phyloP scores from a whole-genome alignment of 768 basidiomycete genomes.

The Pluteus cervinus region DNA sequence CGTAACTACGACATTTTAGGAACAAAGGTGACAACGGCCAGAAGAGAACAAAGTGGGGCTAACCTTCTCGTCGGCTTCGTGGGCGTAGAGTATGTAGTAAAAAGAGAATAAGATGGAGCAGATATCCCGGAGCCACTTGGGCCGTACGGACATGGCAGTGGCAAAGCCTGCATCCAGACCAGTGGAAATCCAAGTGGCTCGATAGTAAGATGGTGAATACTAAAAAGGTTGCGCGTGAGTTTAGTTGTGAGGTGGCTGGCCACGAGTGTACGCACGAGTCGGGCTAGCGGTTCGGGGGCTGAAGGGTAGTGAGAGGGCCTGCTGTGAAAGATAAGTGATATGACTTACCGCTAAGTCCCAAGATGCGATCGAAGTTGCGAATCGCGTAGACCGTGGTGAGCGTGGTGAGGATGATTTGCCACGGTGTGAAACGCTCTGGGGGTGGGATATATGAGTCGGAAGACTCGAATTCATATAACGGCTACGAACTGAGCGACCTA shows the following conservation, averaged over 20 bases:
- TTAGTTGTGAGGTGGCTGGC: not conserved
- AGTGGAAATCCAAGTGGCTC: conserved; percentile 91
- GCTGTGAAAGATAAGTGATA: conserved; percentile 3
- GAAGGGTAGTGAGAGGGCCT: conserved; percentile 8
- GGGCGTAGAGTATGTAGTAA: conserved; percentile 85
- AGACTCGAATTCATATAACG: not conserved
- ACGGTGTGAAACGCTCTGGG: conserved; percentile 85
- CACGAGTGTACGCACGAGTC: conserved; percentile 51
- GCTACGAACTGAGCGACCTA: conserved; percentile 51
- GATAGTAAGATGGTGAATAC: conserved; percentile 92
- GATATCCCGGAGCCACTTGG: conserved; percentile 87
- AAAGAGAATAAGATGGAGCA: conserved; percentile 78
- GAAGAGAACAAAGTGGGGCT: not conserved
- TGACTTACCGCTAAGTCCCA: conserved; percentile 72
- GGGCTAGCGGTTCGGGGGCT: conserved; percentile 93
- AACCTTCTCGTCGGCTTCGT: conserved; percentile 95
- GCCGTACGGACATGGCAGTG: conserved; percentile 88
- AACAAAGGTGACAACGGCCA: conserved; percentile 1
- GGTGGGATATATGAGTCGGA: not conserved
- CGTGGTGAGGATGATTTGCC: conserved; percentile 87
- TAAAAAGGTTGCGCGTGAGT: conserved; percentile 20
- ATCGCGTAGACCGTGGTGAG: conserved; percentile 80
- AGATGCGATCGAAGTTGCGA: conserved; percentile 77
- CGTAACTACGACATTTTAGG: conserved; percentile 37
- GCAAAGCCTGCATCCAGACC: conserved; percentile 98